These are phyloP conservation scores for Gossypium gossypioides DNA, from an alignment of 441 rosid species.

Conservation along the genomic window DNA sequence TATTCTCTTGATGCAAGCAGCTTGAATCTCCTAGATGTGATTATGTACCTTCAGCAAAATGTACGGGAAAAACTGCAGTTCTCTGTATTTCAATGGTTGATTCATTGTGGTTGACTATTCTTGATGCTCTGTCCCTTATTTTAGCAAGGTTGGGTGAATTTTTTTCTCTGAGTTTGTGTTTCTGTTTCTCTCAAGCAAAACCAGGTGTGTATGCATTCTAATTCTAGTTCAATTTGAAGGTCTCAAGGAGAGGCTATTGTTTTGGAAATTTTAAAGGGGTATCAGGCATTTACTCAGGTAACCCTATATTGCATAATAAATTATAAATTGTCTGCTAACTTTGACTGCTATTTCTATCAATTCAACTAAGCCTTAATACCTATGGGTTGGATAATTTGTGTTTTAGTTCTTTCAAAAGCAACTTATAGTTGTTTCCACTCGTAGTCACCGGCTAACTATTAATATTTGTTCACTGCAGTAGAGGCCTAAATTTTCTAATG, in stretches of 20 bases:
- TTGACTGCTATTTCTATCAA: constrained; percentile 7
- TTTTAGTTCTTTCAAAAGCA: constrained; percentile 1
- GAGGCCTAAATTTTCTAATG: constrained; percentile 7
- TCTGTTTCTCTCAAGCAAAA: constrained; percentile 1
- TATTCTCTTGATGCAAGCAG: constrained; percentile 39
- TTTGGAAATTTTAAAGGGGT: constrained; percentile 92
- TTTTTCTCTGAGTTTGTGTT: neutral
- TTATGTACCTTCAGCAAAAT: constrained; percentile 47
- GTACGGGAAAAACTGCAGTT: constrained; percentile 64
- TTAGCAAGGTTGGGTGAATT: constrained; percentile 62
- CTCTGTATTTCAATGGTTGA: constrained; percentile 90
- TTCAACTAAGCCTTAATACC: constrained; percentile 5
- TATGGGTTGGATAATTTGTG: constrained; percentile 7
- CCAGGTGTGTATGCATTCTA: constrained; percentile 16
- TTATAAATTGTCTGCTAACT: constrained; percentile 11
- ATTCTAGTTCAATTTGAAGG: constrained; percentile 46
- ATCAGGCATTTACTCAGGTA: constrained; percentile 99
- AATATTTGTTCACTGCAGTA: neutral
- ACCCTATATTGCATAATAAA: constrained; percentile 7
- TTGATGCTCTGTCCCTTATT: constrained; percentile 85
- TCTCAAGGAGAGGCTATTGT: constrained; percentile 99
- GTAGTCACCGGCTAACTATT: neutral
- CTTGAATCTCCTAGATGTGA: constrained; percentile 87
- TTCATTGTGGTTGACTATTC: constrained; percentile 94
- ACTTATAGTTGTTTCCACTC: neutral